Percentiles rank a stretch among this genome's conserved stretches.
Conservation (phyloP, 139 green algal genomes). For the Chlamydomonas incerta region DNA sequence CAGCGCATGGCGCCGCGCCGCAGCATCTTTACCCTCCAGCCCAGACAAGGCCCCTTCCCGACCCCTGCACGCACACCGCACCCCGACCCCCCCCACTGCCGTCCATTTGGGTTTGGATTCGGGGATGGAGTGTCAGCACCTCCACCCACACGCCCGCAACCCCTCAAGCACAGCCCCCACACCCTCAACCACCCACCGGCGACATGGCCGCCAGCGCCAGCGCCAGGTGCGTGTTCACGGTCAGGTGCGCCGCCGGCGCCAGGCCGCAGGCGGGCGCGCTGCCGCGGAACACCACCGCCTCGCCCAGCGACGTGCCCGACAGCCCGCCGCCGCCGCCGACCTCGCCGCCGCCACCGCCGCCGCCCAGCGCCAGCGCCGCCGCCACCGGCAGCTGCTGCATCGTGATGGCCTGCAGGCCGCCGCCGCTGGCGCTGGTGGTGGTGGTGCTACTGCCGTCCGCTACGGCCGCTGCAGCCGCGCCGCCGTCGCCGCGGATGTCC, state of each 20-base stretch:
- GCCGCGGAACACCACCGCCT: slow-evolving; percentile 54
- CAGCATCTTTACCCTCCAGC: too few relatives aligned
- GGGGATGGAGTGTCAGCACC: too few relatives aligned
- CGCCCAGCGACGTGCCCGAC: neutral
- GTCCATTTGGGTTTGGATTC: too few relatives aligned
- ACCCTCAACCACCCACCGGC: slow-evolving; percentile 6
- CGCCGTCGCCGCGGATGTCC: neutral
- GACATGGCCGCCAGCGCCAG: slow-evolving; percentile 46
- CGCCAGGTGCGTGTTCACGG: slow-evolving; percentile 47
- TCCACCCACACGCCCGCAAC: neutral
- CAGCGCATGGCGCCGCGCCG: too few relatives aligned
- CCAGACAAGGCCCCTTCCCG: too few relatives aligned
- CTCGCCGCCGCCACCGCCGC: neutral
- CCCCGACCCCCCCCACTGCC: too few relatives aligned
- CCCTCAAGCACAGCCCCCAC: neutral
- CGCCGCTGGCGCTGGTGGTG: neutral
- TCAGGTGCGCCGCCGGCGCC: slow-evolving; percentile 48
- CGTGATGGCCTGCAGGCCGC: slow-evolving; percentile 39
- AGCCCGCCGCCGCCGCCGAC: neutral
- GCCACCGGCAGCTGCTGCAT: slow-evolving; percentile 46
- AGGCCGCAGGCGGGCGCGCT: slow-evolving; percentile 31
- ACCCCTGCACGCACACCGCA: too few relatives aligned
- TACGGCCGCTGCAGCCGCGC: neutral
- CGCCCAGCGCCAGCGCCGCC: neutral
- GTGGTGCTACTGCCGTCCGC: too few relatives aligned